Evolutionary conservation across 805 yeast genomes (phyloP), one percentile per base, ranked within the genome.

Genomic region (Lachancea kluyveri): DNA sequence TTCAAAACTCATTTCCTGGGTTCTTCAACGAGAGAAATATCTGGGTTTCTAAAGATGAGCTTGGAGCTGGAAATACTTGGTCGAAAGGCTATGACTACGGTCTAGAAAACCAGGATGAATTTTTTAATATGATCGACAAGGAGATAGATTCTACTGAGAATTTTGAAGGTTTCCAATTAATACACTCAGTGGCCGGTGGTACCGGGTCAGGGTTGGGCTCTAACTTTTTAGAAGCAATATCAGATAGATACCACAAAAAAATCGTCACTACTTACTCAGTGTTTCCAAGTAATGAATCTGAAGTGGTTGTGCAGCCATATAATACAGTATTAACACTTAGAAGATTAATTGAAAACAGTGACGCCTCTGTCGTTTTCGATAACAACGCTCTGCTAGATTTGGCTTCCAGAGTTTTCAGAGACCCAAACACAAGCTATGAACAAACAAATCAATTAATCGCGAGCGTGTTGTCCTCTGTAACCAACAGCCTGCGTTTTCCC

Each of bases 281-380:
- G 2, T 88, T 92, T 50, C 95, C 95, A 1, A 72, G 71, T 21
- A 72, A 77, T 28, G 77, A 74, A 35, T 81, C 95, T 2, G 97
- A 90, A 47, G 96, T 88, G n/a, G 97, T 94, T 12, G 96, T 94
- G 4, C 97, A 92, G 53, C 97, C 98, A 0, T 92, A 92, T 59
- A 92, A 92, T 55, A 79, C 94, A 0, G 68, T 92, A 13, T 60
- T 92, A 32, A 79, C 98, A 0, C 65, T 94, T 45, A 76, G 77
- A 52, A 64, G 97, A 44, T 66, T 92, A 39, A 79, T 85, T 4
- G 92, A 86, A 43, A 74, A 73, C 46, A 83, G 95, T 25, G 96
- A 92, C 55, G 79, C 86, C 3, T 79, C 84, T 26, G 68, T 86
- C n/a, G 92, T 90, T 4, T 80, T 88, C 49, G 97, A 92, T 53